A percentile compares a stretch with the other conserved stretches of the same genome.
phyloP scores from a whole-genome alignment of 192 early-diverging fungal genomes.

The Jimgerdemannia lactiflua region DNA sequence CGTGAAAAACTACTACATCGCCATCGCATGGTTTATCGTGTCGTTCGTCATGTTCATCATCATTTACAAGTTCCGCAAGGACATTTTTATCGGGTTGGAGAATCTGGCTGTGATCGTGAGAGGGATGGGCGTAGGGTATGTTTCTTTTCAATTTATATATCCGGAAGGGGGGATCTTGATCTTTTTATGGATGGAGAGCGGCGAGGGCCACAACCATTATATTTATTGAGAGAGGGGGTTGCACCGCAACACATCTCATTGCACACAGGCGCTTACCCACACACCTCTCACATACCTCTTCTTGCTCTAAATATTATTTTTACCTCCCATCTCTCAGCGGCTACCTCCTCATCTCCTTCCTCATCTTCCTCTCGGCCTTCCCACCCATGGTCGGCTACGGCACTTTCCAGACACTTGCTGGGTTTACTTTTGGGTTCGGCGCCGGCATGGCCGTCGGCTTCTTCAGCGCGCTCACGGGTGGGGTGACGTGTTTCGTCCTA shows the following conservation, averaged over 20 bases:
- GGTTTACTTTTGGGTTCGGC: slow-evolving; percentile 64
- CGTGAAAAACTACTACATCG: slow-evolving; percentile 1
- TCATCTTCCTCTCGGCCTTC: slow-evolving; percentile 61
- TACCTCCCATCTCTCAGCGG: slow-evolving; percentile 22
- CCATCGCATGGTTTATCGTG: slow-evolving; percentile 23
- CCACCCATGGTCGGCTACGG: slow-evolving; percentile 69
- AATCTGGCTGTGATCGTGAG: slow-evolving; percentile 30
- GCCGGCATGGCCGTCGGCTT: slow-evolving; percentile 58
- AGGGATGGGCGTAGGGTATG: slow-evolving; percentile 38
- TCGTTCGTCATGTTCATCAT: slow-evolving; percentile 28
- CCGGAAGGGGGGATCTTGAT: not conserved
- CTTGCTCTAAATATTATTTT: not conserved
- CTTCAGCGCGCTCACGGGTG: slow-evolving; percentile 50
- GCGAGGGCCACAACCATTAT: too few species aligned
- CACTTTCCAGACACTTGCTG: slow-evolving; percentile 59
- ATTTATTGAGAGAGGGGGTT: too few species aligned
- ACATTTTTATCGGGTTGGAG: slow-evolving; percentile 38
- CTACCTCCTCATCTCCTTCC: slow-evolving; percentile 38
- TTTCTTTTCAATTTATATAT: not conserved
- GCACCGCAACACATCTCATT: not conserved
- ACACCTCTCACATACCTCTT: not conserved
- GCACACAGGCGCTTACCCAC: not conserved
- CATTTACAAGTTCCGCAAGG: slow-evolving; percentile 24
- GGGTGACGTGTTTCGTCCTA: slow-evolving; percentile 50
- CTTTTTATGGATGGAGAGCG: not conserved